These are phyloP conservation scores for Tolypocladium tundrense DNA, from an alignment of 2,329 filamentous ascomycete genomes.

Conservation along the genomic window DNA sequence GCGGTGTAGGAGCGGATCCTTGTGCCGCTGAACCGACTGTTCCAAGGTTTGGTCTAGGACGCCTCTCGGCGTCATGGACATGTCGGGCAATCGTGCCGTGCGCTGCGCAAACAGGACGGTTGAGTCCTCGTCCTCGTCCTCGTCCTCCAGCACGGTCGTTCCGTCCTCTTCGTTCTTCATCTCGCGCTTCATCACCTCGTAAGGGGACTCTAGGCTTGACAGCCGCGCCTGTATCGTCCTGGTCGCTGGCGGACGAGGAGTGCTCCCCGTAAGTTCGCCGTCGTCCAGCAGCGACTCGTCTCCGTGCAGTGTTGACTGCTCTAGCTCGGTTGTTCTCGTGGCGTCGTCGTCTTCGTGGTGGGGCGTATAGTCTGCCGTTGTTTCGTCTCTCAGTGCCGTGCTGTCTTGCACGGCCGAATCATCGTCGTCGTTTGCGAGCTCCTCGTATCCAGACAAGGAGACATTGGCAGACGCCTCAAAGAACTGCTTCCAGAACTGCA, in stretches of 20 bases:
- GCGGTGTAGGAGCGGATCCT: conserved; percentile 77
- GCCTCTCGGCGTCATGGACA: conserved; percentile 52
- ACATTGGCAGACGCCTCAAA: conserved; percentile 98
- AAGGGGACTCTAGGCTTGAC: conserved; percentile 63
- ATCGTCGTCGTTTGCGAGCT: conserved; percentile 60
- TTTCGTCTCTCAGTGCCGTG: conserved; percentile 46
- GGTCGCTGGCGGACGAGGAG: conserved; percentile 47
- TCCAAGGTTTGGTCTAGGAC: conserved; percentile 18
- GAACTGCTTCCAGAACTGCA: conserved; percentile 98
- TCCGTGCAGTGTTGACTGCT: conserved; percentile 24
- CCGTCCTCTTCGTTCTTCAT: conserved; percentile 39
- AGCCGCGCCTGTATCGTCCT: conserved; percentile 42
- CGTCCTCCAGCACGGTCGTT: conserved; percentile 25
- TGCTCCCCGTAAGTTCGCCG: conserved; percentile 53
- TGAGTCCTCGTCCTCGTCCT: conserved; percentile 32
- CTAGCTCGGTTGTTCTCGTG: conserved; percentile 16
- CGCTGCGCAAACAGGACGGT: conserved; percentile 41
- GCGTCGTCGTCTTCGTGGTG: conserved; percentile 27
- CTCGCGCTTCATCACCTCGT: conserved; percentile 62
- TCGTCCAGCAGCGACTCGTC: conserved; percentile 63
- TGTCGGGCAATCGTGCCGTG: conserved; percentile 47
- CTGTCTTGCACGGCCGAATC: conserved; percentile 38
- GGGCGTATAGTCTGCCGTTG: conserved; percentile 37
- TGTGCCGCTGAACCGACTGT: conserved; percentile 26
- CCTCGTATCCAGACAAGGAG: conserved; percentile 89